These are phyloP conservation scores for Suhomyces terraborum DNA, from an alignment of 1,139 yeast species.

Conservation along the genomic window DNA sequence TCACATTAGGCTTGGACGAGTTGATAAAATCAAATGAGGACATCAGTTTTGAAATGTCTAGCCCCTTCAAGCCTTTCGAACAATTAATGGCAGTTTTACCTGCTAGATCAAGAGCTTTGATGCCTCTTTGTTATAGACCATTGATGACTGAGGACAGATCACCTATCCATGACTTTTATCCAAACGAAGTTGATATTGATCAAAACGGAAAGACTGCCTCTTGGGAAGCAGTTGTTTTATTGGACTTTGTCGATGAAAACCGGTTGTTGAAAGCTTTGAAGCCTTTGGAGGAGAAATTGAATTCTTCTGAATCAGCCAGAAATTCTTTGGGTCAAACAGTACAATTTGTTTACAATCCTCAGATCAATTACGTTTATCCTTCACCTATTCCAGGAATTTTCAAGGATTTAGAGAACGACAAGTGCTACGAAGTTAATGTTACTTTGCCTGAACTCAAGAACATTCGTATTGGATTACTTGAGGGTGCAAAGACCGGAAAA, in stretches of 20 bases:
- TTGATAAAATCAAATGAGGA: constrained; percentile 37
- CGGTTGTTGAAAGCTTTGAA: constrained; percentile 70
- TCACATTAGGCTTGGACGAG: constrained; percentile 65
- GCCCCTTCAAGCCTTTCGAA: constrained; percentile 89
- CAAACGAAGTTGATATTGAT: constrained; percentile 84
- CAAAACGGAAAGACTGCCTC: constrained; percentile 92
- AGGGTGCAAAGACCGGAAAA: constrained; percentile 70
- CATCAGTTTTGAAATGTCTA: constrained; percentile 67
- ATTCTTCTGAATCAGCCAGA: constrained; percentile 70
- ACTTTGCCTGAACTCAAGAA: constrained; percentile 53
- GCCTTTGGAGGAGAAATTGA: constrained; percentile 60
- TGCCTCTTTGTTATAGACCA: constrained; percentile 76
- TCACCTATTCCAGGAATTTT: constrained; percentile 82
- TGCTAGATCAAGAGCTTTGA: constrained; percentile 78
- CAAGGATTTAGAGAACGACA: constrained; percentile 75
- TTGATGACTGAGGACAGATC: constrained; percentile 89
- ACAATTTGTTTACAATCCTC: constrained; percentile 74
- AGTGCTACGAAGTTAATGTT: constrained; percentile 64
- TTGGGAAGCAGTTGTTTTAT: constrained; percentile 98
- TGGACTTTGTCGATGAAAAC: constrained; percentile 87
- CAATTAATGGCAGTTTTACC: constrained; percentile 98
- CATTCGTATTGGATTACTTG: constrained; percentile 59
- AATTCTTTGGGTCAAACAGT: constrained; percentile 74
- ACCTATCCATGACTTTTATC: constrained; percentile 89
- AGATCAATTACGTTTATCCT: constrained; percentile 64